These are phyloP conservation scores for Monosporascus sp. DNA, from an alignment of 2,329 filamentous ascomycete genomes.

Conservation along the genomic window DNA sequence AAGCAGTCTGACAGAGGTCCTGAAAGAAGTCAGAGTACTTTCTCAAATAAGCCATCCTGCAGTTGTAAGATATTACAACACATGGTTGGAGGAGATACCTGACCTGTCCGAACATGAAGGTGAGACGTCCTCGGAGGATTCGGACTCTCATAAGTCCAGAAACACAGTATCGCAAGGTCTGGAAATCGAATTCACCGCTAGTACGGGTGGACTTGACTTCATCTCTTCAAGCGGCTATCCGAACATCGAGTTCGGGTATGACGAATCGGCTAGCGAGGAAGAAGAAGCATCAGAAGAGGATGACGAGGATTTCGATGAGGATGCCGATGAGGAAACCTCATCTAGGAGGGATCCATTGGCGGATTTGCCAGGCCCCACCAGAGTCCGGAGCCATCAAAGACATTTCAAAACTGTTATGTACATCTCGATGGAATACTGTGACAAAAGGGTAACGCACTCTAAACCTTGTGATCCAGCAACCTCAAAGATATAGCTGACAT, in stretches of 20 bases:
- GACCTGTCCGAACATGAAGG: slow-evolving; percentile 52
- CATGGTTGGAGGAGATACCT: slow-evolving; percentile 78
- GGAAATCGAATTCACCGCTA: slow-evolving; percentile 60
- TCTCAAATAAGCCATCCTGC: slow-evolving; percentile 89
- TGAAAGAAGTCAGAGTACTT: slow-evolving; percentile 81
- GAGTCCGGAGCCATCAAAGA: slow-evolving; percentile 36
- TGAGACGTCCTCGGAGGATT: slow-evolving; percentile 47
- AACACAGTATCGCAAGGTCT: slow-evolving; percentile 36
- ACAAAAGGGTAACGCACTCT: slow-evolving; percentile 62
- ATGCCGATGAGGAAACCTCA: slow-evolving; percentile 39
- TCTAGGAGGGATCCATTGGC: slow-evolving; percentile 41
- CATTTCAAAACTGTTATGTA: slow-evolving; percentile 73
- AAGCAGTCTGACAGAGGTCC: slow-evolving; percentile 72
- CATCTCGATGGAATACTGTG: slow-evolving; percentile 99
- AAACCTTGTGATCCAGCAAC: background rate
- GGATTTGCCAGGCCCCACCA: slow-evolving; percentile 35
- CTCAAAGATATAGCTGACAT: background rate
- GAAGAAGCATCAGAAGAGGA: slow-evolving; percentile 32
- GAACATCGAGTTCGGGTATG: slow-evolving; percentile 72
- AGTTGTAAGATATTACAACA: slow-evolving; percentile 86
- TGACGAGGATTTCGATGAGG: slow-evolving; percentile 32
- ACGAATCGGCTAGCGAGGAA: slow-evolving; percentile 38
- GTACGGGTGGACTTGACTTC: slow-evolving; percentile 82
- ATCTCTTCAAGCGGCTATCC: slow-evolving; percentile 75
- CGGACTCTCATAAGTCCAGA: slow-evolving; percentile 31